Evolutionary conservation across 2,329 filamentous ascomycete species (phyloP).

Genomic region (Elsinoe perseae): DNA sequence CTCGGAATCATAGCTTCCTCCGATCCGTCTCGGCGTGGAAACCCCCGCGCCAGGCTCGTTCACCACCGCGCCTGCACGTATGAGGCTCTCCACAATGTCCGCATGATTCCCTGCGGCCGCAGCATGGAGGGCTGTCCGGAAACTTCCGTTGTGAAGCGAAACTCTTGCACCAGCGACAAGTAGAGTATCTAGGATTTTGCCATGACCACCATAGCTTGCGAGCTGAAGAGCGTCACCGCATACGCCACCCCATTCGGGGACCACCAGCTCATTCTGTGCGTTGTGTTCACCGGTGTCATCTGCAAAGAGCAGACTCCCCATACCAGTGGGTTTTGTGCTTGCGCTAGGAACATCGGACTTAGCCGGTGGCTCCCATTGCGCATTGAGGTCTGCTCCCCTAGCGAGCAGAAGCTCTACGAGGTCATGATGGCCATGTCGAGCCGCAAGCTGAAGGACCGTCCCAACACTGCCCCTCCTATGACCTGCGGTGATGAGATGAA

Average conservation of each 20-base stretch:
- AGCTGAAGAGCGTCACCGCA: constrained; percentile 1
- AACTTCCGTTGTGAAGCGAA: constrained; percentile 1
- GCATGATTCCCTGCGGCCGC: neutral
- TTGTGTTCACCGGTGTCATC: neutral
- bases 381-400: neutral
- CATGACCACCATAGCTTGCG: constrained; percentile 1
- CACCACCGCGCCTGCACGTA: neutral
- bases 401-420: neutral
- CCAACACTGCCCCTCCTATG: neutral
- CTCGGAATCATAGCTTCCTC: neutral
- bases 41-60: neutral
- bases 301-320: neutral
- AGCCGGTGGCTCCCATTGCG: neutral
- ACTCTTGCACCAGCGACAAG: constrained; percentile 1
- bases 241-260: neutral
- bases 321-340: neutral
- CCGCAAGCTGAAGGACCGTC: neutral
- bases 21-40: neutral
- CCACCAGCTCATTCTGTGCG: neutral
- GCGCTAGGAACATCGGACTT: neutral
- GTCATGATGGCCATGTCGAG: neutral
- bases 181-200: neutral
- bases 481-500: no score
- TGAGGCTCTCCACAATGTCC: neutral
- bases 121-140: neutral